Evolutionary conservation across 345 rosid genomes (phyloP).

Genomic region (Punica granatum): DNA sequence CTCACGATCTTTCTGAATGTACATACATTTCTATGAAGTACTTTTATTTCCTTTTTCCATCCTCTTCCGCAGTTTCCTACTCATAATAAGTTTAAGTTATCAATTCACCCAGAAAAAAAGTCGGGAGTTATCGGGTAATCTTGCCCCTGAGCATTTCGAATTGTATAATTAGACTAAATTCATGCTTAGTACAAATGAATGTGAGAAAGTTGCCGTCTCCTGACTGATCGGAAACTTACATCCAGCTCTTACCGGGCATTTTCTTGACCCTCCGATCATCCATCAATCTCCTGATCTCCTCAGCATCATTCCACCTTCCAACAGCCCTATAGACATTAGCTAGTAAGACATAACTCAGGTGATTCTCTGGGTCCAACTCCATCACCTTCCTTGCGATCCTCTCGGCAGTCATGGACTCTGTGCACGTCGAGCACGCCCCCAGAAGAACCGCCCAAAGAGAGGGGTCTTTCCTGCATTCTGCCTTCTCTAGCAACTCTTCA

Average conservation of each 20-base stretch:
- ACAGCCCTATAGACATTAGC: conserved; percentile 60
- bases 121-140: too few relatives aligned
- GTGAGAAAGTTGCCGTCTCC: too few relatives aligned
- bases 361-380: conserved; percentile 53
- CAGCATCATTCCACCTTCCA: conserved; percentile 83
- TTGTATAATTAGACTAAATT: neutral
- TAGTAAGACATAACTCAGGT: conserved; percentile 74
- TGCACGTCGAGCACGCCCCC: conserved; percentile 62
- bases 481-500: conserved; percentile 51
- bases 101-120: too few relatives aligned
- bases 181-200: neutral
- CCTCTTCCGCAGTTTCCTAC: neutral
- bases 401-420: conserved; percentile 50
- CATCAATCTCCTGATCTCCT: conserved; percentile 58
- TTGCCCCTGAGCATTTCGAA: neutral
- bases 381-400: conserved; percentile 72
- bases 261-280: conserved; percentile 50
- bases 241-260: conserved; percentile 64
- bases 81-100: neutral
- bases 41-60: too few relatives aligned
- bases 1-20: neutral
- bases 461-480: conserved; percentile 49
- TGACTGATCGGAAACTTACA: neutral
- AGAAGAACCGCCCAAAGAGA: conserved; percentile 88
- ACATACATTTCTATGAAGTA: neutral